Conservation (phyloP, 78 protist genomes). For the Monosiga brevicollis region DNA sequence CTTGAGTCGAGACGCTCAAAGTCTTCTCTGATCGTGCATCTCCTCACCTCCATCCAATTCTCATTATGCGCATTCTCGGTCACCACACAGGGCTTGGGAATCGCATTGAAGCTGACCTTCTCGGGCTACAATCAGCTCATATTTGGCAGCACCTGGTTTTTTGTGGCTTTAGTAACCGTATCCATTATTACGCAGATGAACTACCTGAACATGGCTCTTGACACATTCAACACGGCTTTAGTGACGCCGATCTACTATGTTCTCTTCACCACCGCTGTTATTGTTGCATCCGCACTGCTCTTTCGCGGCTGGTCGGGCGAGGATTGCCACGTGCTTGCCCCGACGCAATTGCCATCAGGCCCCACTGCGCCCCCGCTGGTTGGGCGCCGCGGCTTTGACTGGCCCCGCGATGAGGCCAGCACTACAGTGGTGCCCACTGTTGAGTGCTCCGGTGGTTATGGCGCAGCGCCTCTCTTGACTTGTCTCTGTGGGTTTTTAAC, state of each 20-base stretch:
- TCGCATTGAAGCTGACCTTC: background rate
- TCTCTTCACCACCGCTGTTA: constrained; percentile 1
- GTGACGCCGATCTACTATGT: constrained; percentile 21
- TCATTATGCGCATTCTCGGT: too few species aligned
- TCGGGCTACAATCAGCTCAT: background rate
- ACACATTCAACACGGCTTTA: constrained; percentile 1
- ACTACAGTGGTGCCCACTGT: background rate
- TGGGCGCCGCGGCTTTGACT: too few species aligned
- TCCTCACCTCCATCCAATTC: too few species aligned
- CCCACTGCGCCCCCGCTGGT: too few species aligned
- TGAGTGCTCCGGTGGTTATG: background rate
- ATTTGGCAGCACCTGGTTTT: background rate
- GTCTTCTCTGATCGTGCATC: too few species aligned
- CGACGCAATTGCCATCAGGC: background rate
- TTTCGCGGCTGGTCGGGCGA: background rate
- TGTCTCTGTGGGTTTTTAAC: background rate
- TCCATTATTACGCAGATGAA: constrained; percentile 10
- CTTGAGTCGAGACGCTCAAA: too few species aligned
- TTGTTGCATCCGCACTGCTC: background rate
- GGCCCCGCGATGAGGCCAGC: background rate
- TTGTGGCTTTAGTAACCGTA: background rate
- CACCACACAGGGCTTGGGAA: background rate
- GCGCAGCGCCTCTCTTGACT: background rate
- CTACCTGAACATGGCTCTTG: constrained; percentile 23
- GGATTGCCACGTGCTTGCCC: background rate